Conservation (phyloP, 352 stramenopile species). For the Phytophthora kernoviae region DNA sequence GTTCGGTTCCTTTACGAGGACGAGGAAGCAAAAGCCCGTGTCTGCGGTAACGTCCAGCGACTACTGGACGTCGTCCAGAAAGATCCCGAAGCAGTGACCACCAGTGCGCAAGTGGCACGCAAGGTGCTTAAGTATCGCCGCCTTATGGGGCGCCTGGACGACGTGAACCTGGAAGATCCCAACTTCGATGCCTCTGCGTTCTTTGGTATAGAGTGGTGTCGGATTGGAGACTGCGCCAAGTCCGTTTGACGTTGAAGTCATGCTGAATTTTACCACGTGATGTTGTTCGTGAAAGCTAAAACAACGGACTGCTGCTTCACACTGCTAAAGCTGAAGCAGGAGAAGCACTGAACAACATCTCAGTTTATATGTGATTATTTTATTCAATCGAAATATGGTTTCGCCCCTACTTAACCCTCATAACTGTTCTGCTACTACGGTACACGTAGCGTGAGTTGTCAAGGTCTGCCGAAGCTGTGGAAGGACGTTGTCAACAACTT, state of each 20-base stretch:
- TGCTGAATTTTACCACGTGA: background rate
- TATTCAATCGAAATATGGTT: no score
- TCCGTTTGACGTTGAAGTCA: conserved; percentile 29
- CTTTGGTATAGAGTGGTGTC: conserved; percentile 50
- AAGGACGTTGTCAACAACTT: no score
- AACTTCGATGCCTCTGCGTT: conserved; percentile 46
- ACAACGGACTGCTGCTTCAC: no score
- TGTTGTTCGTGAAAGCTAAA: no score
- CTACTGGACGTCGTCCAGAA: conserved; percentile 43
- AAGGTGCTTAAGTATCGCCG: conserved; percentile 47
- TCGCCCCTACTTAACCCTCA: no score
- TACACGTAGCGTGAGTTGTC: no score
- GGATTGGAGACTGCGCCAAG: conserved; percentile 7
- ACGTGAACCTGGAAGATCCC: conserved; percentile 40
- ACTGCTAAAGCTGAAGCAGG: no score
- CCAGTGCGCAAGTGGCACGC: conserved; percentile 39
- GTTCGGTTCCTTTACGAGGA: conserved; percentile 47
- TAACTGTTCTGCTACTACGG: no score
- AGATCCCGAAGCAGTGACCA: conserved; percentile 27
- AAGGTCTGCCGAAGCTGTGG: no score
- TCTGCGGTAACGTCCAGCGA: conserved; percentile 40
- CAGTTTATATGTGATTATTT: no score
- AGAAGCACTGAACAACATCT: no score
- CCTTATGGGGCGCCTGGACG: conserved; percentile 35
- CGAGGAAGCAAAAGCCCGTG: conserved; percentile 37